Conservation (phyloP, 176 grass and related monocot species). For the Musa beccarii region DNA sequence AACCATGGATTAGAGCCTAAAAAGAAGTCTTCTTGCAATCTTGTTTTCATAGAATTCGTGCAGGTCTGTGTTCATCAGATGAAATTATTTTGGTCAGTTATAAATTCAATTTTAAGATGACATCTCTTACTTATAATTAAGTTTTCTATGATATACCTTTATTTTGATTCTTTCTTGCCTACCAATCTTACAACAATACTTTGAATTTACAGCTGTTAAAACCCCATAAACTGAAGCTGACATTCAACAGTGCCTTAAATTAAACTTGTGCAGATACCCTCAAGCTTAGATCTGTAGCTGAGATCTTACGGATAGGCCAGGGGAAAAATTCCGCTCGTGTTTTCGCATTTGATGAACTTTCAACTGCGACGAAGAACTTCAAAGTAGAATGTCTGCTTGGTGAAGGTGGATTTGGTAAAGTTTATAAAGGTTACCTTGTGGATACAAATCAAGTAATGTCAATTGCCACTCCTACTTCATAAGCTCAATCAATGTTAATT, state of each 20-base stretch:
- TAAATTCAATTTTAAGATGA: neutral
- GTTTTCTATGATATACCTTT: constrained; percentile 1
- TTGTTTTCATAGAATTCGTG: too few species aligned
- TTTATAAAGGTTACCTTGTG: constrained; percentile 32
- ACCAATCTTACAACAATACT: too few species aligned
- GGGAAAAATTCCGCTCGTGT: constrained; percentile 23
- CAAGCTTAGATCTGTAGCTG: constrained; percentile 28
- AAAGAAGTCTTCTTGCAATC: too few species aligned
- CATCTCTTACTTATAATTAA: constrained; percentile 8
- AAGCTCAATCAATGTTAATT: neutral
- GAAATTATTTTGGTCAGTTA: too few species aligned
- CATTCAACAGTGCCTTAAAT: too few species aligned
- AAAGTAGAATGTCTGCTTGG: constrained; percentile 26
- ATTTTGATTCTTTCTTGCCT: neutral
- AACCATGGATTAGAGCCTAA: too few species aligned
- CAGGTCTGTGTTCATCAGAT: too few species aligned
- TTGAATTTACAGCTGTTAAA: too few species aligned
- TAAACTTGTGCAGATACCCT: constrained; percentile 11
- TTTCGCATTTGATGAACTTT: constrained; percentile 26
- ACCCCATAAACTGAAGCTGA: too few species aligned
- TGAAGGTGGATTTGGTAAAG: constrained; percentile 43
- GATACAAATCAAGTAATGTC: constrained; percentile 23
- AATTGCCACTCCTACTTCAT: neutral
- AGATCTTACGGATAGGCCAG: constrained; percentile 30
- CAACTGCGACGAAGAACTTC: constrained; percentile 28